These are phyloP conservation scores for Talaromyces proteolyticus DNA, from an alignment of 495 filamentous ascomycete genomes.

Conservation along the genomic window DNA sequence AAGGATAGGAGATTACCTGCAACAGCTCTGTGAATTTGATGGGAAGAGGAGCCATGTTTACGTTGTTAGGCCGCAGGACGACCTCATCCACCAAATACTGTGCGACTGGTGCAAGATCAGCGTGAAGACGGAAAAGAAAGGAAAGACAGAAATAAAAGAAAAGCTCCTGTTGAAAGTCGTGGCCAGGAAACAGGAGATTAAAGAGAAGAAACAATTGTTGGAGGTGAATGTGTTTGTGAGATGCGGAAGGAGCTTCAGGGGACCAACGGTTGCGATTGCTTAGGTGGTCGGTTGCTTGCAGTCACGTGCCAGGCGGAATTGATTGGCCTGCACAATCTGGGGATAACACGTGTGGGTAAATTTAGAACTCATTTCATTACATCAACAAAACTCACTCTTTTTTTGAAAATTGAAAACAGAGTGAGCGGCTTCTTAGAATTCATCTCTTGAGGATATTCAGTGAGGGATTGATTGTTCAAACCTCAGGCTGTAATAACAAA, in stretches of 20 bases:
- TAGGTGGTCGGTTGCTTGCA: constrained; percentile 7
- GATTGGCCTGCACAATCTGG: not conserved
- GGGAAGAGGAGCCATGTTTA: constrained; percentile 71
- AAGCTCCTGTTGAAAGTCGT: not conserved
- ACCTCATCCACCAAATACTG: constrained; percentile 41
- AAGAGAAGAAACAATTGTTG: constrained; percentile 3
- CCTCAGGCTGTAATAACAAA: too few species aligned
- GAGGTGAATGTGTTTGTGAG: not conserved
- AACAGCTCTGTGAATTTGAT: constrained; percentile 95
- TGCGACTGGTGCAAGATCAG: not conserved
- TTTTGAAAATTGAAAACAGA: too few species aligned
- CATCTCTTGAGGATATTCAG: too few species aligned
- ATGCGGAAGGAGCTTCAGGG: constrained; percentile 9
- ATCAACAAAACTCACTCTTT: too few species aligned
- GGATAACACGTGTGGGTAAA: not conserved
- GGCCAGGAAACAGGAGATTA: not conserved
- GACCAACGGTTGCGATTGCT: constrained; percentile 1
- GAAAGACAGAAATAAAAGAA: constrained; percentile 1
- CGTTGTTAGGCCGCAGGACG: constrained; percentile 34
- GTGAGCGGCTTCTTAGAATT: too few species aligned
- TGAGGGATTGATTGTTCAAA: too few species aligned
- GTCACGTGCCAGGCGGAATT: constrained; percentile 8
- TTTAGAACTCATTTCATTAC: not conserved
- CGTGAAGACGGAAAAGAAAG: not conserved
- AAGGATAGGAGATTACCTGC: constrained; percentile 53